Evolutionary conservation across 2,329 filamentous ascomycete species (phyloP), one percentile per base, ranked within the genome.

Genomic region (Verticillium klebahnii): DNA sequence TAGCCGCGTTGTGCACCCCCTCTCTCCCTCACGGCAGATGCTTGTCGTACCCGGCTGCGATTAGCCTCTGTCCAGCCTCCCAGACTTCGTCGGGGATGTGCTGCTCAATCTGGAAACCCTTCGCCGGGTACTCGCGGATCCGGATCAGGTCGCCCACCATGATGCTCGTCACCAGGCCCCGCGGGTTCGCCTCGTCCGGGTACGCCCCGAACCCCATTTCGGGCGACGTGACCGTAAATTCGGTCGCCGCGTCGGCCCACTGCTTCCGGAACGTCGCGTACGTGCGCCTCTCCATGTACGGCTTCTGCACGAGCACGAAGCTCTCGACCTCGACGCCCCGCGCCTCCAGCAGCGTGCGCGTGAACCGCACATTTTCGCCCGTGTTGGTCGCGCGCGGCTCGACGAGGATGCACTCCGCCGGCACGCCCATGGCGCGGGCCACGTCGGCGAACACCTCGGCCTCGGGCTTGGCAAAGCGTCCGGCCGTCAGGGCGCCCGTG

Each of bases 271-370:
- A 81, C 0, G 78, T 81, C 1, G 78, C 78, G 52, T 75, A 80
- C 5, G 78, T 79, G 6, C 79, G 68, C 37, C 78, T 69, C 67
- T 80, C 78, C 79, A 81, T 81, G 62, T 81, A 81, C 29, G 78
- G 78, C 68, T 81, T 81, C 67, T 81, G 79, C 9, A 81, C 78
- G 1, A 81, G 69, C 17, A 81, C 69, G 34, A 81, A 73, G 2
- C 71, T 74, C 34, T 67, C 62, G 0, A 72, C 60, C 1, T 40
- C 56, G 8, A 77, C 54, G 0, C 70, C 66, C 25, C 57, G 68
- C 14, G 70, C 66, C 17, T 60, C 55, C 1, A 81, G 68, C 11
- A 80, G 64, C 0, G 67, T 70, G 40, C 76, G 67, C 17, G 78
- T 80, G 64, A 79, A 79, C 12, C 76, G 77, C 39, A 81, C 75